Percentiles rank a stretch among this genome's conserved stretches.
phyloP scores from a whole-genome alignment of 2,329 filamentous ascomycete genomes.

The Eurotiales sp. region DNA sequence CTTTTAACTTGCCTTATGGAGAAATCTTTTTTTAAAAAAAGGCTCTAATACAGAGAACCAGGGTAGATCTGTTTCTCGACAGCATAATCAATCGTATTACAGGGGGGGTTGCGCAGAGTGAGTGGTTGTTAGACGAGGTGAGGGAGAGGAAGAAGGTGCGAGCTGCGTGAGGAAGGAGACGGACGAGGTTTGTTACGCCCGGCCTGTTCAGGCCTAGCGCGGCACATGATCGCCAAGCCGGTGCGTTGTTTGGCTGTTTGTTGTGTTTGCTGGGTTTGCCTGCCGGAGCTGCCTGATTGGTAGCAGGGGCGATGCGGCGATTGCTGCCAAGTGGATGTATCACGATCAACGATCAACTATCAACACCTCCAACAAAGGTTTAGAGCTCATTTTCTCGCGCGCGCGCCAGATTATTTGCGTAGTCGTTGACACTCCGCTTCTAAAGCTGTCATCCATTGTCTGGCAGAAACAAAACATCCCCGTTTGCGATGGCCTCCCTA shows the following conservation, averaged over 20 bases:
- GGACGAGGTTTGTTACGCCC: constrained; percentile 12
- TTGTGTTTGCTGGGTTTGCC: constrained; percentile 25
- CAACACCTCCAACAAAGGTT: too few relatives aligned
- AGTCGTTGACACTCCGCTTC: too few relatives aligned
- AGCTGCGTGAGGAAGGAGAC: background rate
- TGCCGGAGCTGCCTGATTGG: constrained; percentile 17
- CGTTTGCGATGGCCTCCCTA: constrained; percentile 48
- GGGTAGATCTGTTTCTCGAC: constrained; percentile 26
- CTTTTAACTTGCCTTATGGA: constrained; percentile 25
- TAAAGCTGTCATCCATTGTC: too few relatives aligned
- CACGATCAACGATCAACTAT: too few relatives aligned
- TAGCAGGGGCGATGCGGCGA: constrained; percentile 18
- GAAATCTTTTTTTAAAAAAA: constrained; percentile 21
- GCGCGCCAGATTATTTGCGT: too few relatives aligned
- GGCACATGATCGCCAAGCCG: constrained; percentile 17
- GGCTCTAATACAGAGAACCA: constrained; percentile 35
- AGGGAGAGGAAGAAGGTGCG: constrained; percentile 9
- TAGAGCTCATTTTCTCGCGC: too few relatives aligned
- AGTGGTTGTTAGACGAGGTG: constrained; percentile 15
- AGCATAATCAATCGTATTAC: constrained; percentile 41
- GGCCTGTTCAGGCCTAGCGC: constrained; percentile 16
- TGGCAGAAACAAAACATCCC: background rate
- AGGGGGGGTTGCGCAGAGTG: constrained; percentile 20
- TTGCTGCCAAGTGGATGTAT: constrained; percentile 30
- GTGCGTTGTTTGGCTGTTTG: constrained; percentile 1